phyloP scores from a whole-genome alignment of 805 yeast species.

The Candida pseudofarinosa region DNA sequence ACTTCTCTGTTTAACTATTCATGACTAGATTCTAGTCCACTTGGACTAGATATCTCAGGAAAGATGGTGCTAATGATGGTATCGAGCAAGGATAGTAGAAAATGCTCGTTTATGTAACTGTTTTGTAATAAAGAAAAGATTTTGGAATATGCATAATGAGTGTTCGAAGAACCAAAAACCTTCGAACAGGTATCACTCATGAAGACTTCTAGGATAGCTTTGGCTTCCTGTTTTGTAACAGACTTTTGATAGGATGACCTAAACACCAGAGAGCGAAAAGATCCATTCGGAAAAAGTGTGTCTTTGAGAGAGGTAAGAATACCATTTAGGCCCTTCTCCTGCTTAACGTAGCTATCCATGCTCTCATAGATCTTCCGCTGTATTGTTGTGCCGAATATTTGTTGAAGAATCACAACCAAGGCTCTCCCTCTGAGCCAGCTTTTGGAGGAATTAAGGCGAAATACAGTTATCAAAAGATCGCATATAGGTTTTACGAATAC shows the following conservation, averaged over 20 bases:
- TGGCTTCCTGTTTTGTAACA: conserved; percentile 56
- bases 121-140: conserved; percentile 71
- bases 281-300: conserved; percentile 43
- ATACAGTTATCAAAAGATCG: conserved; percentile 66
- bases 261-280: conserved; percentile 39
- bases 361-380: conserved; percentile 60
- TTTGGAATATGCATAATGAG: conserved; percentile 57
- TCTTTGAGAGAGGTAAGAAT: conserved; percentile 18
- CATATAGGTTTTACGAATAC: conserved; percentile 79
- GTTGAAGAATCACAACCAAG: conserved; percentile 74
- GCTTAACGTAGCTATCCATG: conserved; percentile 30
- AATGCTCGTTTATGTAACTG: conserved; percentile 61
- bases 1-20: neutral
- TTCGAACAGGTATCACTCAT: conserved; percentile 64
- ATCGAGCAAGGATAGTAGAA: conserved; percentile 59
- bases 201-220: conserved; percentile 49
- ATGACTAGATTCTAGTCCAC: neutral
- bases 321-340: conserved; percentile 46
- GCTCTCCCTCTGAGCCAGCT: conserved; percentile 88
- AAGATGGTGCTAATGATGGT: conserved; percentile 47
- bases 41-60: conserved; percentile 14
- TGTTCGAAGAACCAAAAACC: conserved; percentile 66
- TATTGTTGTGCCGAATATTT: conserved; percentile 80
- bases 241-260: conserved; percentile 51
- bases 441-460: conserved; percentile 59